These are phyloP conservation scores for Neurospora sp. DNA, from an alignment of 495 filamentous ascomycete genomes.

Conservation along the genomic window DNA sequence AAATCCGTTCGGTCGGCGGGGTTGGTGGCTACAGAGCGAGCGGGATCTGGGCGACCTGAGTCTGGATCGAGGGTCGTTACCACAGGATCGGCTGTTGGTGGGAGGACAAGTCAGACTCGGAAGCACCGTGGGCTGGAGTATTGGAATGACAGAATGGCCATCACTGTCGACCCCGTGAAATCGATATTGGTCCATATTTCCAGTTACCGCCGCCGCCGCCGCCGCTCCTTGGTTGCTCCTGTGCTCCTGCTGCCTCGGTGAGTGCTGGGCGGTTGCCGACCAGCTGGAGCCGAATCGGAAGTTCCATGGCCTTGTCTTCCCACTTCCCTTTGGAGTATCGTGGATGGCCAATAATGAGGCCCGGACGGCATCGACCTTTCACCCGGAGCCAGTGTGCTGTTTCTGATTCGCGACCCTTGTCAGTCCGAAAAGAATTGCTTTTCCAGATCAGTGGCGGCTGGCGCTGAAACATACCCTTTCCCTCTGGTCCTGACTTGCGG, in stretches of 20 bases:
- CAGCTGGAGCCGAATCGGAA: neutral
- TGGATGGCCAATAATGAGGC: constrained; percentile 2
- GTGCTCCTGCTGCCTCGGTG: neutral
- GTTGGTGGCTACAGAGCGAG: neutral
- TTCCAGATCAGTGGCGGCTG: constrained; percentile 13
- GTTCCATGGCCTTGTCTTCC: neutral
- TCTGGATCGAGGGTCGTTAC: neutral
- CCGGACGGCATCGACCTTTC: neutral
- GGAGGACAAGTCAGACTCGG: neutral
- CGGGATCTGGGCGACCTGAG: neutral
- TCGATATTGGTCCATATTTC: neutral
- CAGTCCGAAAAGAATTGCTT: constrained; percentile 3
- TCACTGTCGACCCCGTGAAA: neutral
- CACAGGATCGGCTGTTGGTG: neutral
- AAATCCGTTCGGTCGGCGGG: constrained; percentile 16
- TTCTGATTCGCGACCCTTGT: constrained; percentile 10
- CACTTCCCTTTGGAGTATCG: neutral
- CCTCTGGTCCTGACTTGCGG: constrained; percentile 10
- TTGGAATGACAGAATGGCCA: neutral
- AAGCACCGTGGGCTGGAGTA: neutral
- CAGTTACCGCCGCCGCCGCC: neutral
- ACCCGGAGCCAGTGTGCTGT: neutral
- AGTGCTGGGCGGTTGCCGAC: neutral
- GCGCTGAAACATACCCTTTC: constrained; percentile 17
- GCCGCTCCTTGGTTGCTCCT: neutral